phyloP scores from a whole-genome alignment of 129 eudicot genomes.

The Flaveria linearis region DNA sequence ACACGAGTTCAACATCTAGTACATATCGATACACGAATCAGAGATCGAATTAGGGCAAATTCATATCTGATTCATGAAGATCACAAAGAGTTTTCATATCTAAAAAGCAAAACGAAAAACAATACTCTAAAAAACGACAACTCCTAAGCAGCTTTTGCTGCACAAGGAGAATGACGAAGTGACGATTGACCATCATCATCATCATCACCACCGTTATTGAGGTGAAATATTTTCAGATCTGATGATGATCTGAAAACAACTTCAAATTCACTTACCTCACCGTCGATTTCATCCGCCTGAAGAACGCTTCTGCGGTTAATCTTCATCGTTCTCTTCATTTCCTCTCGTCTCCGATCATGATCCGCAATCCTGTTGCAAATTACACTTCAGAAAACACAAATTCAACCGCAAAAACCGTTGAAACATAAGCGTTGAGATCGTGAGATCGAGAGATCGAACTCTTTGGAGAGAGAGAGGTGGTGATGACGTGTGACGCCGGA shows the following conservation, averaged over 20 bases:
- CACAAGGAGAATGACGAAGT: conserved; percentile 20
- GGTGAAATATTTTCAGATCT: conserved; percentile 18
- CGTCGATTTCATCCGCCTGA: conserved; percentile 19
- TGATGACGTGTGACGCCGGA: conserved; percentile 36
- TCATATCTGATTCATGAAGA: conserved; percentile 24
- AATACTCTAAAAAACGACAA: not conserved
- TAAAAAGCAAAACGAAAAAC: not conserved
- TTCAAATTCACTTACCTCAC: conserved; percentile 28
- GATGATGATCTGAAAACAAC: conserved; percentile 15
- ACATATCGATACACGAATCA: not conserved
- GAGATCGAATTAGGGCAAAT: conserved; percentile 25
- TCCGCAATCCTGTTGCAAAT: conserved; percentile 40
- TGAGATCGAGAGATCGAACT: conserved; percentile 29
- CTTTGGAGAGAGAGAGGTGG: conserved; percentile 27
- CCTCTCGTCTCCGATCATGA: conserved; percentile 53
- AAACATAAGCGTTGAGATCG: not conserved
- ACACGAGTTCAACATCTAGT: not conserved
- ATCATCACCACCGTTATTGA: conserved; percentile 19
- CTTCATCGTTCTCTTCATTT: conserved; percentile 23
- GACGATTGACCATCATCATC: conserved; percentile 33
- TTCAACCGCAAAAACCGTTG: conserved; percentile 2
- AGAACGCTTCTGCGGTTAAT: conserved; percentile 16
- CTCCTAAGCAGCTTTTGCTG: conserved; percentile 44
- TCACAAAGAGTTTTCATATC: conserved; percentile 9
- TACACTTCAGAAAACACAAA: not conserved